A percentile compares a stretch with the other conserved stretches of the same genome.
These are phyloP conservation scores for Boletus insuetus DNA, from an alignment of 768 basidiomycete genomes.

Conservation along the genomic window DNA sequence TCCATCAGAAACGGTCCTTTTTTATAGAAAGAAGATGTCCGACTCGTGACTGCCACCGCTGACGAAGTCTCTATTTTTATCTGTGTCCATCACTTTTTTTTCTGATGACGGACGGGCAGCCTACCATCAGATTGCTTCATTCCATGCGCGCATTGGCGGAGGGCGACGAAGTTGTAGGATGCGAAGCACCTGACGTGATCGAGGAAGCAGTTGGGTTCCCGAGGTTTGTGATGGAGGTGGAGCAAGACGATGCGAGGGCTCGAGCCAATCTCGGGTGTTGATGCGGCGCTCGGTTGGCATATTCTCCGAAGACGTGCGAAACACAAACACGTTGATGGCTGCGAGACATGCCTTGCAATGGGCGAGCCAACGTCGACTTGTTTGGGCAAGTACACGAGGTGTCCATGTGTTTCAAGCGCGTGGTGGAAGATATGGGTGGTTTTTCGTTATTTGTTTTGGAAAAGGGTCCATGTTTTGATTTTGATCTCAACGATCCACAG, in stretches of 20 bases:
- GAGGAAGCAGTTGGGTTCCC: background rate
- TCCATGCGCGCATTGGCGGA: background rate
- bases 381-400: conserved; percentile 7
- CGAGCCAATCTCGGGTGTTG: background rate
- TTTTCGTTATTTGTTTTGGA: too few species aligned
- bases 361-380: background rate
- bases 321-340: background rate
- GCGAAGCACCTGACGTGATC: conserved; percentile 8
- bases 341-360: background rate
- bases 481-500: background rate
- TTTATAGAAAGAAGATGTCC: conserved; percentile 26
- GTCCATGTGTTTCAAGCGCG: background rate
- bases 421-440: background rate
- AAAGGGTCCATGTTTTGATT: background rate
- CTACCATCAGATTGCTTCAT: background rate
- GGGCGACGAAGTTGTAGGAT: background rate
- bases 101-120: background rate
- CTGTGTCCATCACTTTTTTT: background rate
- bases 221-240: background rate
- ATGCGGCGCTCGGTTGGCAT: conserved; percentile 16
- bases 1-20: conserved; percentile 19
- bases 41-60: conserved; percentile 31
- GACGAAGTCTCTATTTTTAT: background rate
- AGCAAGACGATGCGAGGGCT: background rate
- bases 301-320: conserved; percentile 5